A percentile compares a stretch with the other conserved stretches of the same genome.
Conservation (phyloP, 2,329 filamentous ascomycete genomes). For the Zarea fungicola region DNA sequence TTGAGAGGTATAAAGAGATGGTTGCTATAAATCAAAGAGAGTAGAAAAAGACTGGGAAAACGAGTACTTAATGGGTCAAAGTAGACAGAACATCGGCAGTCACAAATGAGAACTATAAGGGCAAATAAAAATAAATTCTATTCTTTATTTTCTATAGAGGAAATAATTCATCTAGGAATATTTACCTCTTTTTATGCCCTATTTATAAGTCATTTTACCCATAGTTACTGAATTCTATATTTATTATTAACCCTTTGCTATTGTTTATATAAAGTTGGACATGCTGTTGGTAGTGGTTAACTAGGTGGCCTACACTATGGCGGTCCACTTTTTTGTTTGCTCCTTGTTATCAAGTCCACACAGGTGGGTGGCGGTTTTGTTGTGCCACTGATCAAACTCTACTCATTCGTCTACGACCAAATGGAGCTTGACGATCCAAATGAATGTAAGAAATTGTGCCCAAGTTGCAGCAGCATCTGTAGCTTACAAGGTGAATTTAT, state of each 20-base stretch:
- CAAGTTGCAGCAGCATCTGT: background rate
- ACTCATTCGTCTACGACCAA: background rate
- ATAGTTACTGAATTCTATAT: no score
- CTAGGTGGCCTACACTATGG: no score
- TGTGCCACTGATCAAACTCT: no score
- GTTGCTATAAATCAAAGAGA: background rate
- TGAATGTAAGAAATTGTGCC: constrained; percentile 1
- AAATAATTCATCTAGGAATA: no score
- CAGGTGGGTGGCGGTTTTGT: background rate
- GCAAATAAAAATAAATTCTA: no score
- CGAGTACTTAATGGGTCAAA: background rate
- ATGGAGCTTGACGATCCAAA: constrained; percentile 1
- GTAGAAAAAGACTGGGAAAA: background rate
- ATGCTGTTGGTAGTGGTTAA: no score
- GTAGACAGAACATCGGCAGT: background rate
- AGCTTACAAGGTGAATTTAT: background rate
- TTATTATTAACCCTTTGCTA: no score
- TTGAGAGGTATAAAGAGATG: background rate
- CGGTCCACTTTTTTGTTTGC: background rate
- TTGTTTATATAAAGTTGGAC: no score
- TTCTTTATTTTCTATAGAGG: no score
- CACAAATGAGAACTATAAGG: no score
- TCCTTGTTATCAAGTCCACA: background rate
- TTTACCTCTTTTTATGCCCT: no score
- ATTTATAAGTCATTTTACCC: no score